phyloP scores from a whole-genome alignment of 129 eudicot genomes.

The Flaveria ramosissima region DNA sequence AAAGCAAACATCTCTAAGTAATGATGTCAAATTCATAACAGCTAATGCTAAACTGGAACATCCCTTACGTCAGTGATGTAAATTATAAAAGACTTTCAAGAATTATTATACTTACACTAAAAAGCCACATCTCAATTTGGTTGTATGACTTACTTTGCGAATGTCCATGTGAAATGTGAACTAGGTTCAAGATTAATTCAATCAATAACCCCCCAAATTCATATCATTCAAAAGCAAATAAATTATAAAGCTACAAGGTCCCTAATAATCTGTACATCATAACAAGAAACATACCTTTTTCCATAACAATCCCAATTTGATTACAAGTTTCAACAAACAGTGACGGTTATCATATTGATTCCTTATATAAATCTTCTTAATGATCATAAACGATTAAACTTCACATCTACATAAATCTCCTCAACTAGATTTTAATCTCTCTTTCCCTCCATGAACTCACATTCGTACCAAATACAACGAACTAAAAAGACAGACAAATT shows the following conservation, averaged over 20 bases:
- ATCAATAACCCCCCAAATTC: slow-evolving; percentile 4
- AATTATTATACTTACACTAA: neutral
- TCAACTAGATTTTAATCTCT: neutral
- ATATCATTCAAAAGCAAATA: neutral
- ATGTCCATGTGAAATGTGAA: neutral
- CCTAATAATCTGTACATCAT: neutral
- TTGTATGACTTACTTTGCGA: neutral
- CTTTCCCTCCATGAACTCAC: neutral
- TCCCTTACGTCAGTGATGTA: neutral
- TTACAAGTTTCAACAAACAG: neutral
- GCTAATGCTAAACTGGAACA: neutral
- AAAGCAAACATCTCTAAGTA: slow-evolving; percentile 1
- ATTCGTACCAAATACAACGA: neutral
- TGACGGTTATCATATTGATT: neutral
- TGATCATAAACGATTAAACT: neutral
- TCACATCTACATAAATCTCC: neutral
- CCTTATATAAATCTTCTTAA: slow-evolving; percentile 3
- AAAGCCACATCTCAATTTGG: neutral
- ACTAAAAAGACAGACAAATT: neutral
- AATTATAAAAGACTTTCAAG: neutral
- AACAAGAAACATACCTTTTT: neutral
- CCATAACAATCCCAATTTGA: neutral
- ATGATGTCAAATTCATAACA: slow-evolving; percentile 11
- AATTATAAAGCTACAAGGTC: neutral
- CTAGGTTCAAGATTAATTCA: slow-evolving; percentile 19